A percentile compares a stretch with the other conserved stretches of the same genome.
These are phyloP conservation scores for Zarea fungicola DNA, from an alignment of 2,329 filamentous ascomycete genomes.

Conservation along the genomic window DNA sequence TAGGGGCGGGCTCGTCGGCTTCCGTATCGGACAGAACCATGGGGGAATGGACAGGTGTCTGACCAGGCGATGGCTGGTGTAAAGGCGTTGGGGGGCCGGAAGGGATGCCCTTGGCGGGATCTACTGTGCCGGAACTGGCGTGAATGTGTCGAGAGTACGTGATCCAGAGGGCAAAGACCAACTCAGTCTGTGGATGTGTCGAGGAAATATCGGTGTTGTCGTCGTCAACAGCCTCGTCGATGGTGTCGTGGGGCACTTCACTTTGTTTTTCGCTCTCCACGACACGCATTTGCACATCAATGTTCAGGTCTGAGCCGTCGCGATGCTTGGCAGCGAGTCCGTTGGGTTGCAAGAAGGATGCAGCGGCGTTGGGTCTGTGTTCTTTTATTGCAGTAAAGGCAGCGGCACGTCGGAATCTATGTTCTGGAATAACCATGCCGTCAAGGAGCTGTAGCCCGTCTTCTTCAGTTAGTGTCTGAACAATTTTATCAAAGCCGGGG, in stretches of 20 bases:
- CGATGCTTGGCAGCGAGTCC: conserved; percentile 82
- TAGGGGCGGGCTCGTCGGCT: conserved; percentile 40
- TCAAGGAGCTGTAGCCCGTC: conserved; percentile 79
- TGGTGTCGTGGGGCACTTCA: conserved; percentile 55
- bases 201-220: conserved; percentile 24
- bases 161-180: conserved; percentile 94
- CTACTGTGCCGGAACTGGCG: conserved; percentile 56
- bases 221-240: conserved; percentile 55
- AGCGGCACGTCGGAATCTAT: conserved; percentile 86
- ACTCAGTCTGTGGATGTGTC: conserved; percentile 54
- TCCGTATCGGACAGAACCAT: conserved; percentile 50
- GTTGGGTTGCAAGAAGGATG: conserved; percentile 75
- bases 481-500: conserved; percentile 78
- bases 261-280: conserved; percentile 78
- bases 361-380: conserved; percentile 70
- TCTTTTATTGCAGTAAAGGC: conserved; percentile 80
- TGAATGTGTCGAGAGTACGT: conserved; percentile 94
- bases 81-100: conserved; percentile 66
- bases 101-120: conserved; percentile 38
- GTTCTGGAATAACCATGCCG: conserved; percentile 94
- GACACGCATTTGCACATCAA: conserved; percentile 94
- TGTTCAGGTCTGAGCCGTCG: conserved; percentile 85
- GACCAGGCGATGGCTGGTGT: conserved; percentile 73
- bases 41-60: conserved; percentile 54
- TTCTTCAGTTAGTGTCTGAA: conserved; percentile 77